Base-by-base conservation (phyloP, 140 eudicot species). In the Bidens hawaiensis region DNA sequence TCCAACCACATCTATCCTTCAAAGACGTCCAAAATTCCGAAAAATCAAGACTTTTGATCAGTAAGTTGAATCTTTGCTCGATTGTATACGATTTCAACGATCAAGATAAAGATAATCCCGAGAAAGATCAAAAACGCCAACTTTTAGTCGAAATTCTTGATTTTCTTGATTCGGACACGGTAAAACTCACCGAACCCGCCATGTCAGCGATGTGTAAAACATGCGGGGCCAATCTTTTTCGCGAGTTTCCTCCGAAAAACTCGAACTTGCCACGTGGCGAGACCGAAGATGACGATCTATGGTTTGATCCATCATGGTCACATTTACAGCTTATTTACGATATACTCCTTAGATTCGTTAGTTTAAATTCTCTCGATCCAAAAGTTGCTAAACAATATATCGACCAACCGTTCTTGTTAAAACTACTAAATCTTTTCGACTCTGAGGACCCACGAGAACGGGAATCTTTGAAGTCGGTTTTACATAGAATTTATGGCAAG, bases 391-490 rank as follows among this genome's bases (percentile, higher is more conserved):
- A 85, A 57, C 78, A 71, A 14, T 74, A 82, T 46, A 46, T 85
- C 5, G 84, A 85, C 45, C 77, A 85, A 21, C n/a, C 75, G 18
- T 85, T 82, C 63, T 76, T 82, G 28, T 62, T 77, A 49, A 82
- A 58, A 46, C 25, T 82, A 36, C 75, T 85, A 18, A 77, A 79
- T 61, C 78, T 85, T 17, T 85, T 85, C 49, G 84, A 85, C 62
- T 81, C 93, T 0, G 93, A 84, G 53, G 93, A 84, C 58, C 93
- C 93, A 26, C 79, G 93, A 62, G 93, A 84, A 54, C 79, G 88
- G 6, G 93, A 84, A 9, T 78, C 85, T 70, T 72, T 84, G 53
- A 84, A 84, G 68, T 74, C 93, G 4, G 67, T 84, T 64, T 60
- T 84, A 48, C 93, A 84, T 63, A 75, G 88, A 33, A 79, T 84